A percentile compares a stretch with the other conserved stretches of the same genome.
Conservation (phyloP, 768 basidiomycete genomes). For the Udeniomyces megalosporus region DNA sequence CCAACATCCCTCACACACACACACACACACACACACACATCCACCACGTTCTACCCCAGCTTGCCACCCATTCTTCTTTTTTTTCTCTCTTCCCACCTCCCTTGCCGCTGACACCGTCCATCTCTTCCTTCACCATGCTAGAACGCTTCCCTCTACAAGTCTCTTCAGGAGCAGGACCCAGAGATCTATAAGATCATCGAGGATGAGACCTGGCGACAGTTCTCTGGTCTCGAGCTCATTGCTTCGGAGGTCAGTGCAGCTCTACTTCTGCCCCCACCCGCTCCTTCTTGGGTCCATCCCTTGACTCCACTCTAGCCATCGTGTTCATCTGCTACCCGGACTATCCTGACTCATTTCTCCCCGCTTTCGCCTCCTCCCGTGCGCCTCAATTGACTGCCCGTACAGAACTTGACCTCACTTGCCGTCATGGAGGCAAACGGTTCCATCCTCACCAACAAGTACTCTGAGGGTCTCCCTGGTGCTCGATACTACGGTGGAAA, state of each 20-base stretch:
- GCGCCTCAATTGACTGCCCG: background rate
- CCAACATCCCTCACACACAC: too few relatives aligned
- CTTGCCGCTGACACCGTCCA: background rate
- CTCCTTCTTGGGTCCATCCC: background rate
- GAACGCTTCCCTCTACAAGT: slow-evolving; percentile 83
- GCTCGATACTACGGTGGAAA: slow-evolving; percentile 97
- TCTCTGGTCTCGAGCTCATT: slow-evolving; percentile 92
- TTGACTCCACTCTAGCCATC: slow-evolving; percentile 6
- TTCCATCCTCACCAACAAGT: slow-evolving; percentile 91
- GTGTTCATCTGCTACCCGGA: background rate
- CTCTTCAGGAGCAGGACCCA: slow-evolving; percentile 80
- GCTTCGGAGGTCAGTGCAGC: slow-evolving; percentile 67
- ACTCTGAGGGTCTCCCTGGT: slow-evolving; percentile 96
- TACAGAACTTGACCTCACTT: slow-evolving; percentile 82
- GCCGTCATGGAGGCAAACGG: slow-evolving; percentile 98
- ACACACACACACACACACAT: too few relatives aligned
- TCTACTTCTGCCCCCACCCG: background rate
- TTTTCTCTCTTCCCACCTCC: background rate
- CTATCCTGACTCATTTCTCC: background rate
- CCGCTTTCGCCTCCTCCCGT: background rate
- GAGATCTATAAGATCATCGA: slow-evolving; percentile 95
- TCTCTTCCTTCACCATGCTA: slow-evolving; percentile 25
- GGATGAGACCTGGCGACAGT: slow-evolving; percentile 91
- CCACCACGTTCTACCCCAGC: background rate
- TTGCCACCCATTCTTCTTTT: background rate